Conservation (phyloP, 1,139 yeast species). For the Candida anutae region DNA sequence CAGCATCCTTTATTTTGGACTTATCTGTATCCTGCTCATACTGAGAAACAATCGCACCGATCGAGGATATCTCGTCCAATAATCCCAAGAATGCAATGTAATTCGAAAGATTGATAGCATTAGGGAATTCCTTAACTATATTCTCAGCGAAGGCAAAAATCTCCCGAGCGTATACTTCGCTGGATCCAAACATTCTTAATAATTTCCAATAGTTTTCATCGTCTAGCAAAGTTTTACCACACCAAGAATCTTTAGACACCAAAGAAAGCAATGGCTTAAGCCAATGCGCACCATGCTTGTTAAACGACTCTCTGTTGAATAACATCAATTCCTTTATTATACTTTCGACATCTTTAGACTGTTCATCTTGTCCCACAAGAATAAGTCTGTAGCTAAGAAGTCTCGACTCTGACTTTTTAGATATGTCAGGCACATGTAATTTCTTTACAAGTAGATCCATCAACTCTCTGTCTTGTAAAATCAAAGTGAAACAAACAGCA, state of each 20-base stretch:
- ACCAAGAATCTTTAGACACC: constrained; percentile 43
- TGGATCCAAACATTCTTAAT: constrained; percentile 49
- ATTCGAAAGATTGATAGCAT: constrained; percentile 38
- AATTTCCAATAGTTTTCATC: constrained; percentile 59
- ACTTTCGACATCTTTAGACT: constrained; percentile 13
- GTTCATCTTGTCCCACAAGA: constrained; percentile 26
- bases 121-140: constrained; percentile 29
- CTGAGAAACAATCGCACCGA: constrained; percentile 75
- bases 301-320: constrained; percentile 32
- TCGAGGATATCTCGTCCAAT: constrained; percentile 73
- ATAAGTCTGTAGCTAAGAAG: constrained; percentile 34
- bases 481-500: constrained; percentile 41
- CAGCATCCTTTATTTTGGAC: constrained; percentile 32
- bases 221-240: constrained; percentile 28
- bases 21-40: constrained; percentile 56
- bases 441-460: constrained; percentile 17
- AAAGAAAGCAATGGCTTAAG: constrained; percentile 48
- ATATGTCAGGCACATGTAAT: constrained; percentile 14
- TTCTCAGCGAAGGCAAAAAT: constrained; percentile 45
- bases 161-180: constrained; percentile 40
- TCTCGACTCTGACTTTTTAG: constrained; percentile 25
- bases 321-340: constrained; percentile 8
- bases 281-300: constrained; percentile 43
- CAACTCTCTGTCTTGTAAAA: constrained; percentile 32
- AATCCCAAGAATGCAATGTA: constrained; percentile 62